Base-by-base conservation (phyloP, 2,329 filamentous ascomycete species). In the Xylariaceae sp. region DNA sequence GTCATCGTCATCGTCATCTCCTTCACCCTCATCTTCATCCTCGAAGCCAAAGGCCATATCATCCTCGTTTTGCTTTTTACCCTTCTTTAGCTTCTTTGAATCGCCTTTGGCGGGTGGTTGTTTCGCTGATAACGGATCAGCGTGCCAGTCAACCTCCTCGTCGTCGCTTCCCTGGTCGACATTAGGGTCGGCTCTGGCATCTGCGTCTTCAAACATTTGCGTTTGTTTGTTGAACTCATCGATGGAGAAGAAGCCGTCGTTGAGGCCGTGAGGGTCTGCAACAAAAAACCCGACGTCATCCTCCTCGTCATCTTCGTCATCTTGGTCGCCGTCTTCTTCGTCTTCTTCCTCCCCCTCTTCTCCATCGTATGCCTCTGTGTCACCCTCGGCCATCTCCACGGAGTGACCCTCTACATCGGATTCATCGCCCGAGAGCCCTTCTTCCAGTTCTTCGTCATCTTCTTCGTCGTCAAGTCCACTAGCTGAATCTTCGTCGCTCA, bases 171-270 rank as follows among this genome's bases (percentile, higher is more conserved):
- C 85, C 36, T 71, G 74, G 46, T 83, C 85, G 40, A 83, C 83
- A 52, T 84, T 81, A 26, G 78, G 78, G 50, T 90, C 86, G 18
- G 84, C 88, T 47, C 76, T 74, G 18, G 77, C 76, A 60, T 97
- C 90, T 61, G 88, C 84, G 48, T 86, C 80, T 62, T 98, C 92
- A 34, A 96, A 80, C 58, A 83, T 84, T 55, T 94, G 87, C 2
- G 88, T 87, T 59, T 94, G 86, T 59, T 83, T 87, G 70, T 98
- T 98, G 74, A 98, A 98, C 43, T 94, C 81, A 55, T 97, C 89
- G 54, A 98, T 90, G 12, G 88, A 94, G 67, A 98, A 98, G 68
- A 98, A 98, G 4, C 88, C 90, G 57, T 98, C 92, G 56, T 98
- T 97, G 21, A 98, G 76, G 5, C 88, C 88, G 56, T 92, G 74